Conservation (phyloP, 805 yeast genomes). For the Suhomyces xylopsoci region DNA sequence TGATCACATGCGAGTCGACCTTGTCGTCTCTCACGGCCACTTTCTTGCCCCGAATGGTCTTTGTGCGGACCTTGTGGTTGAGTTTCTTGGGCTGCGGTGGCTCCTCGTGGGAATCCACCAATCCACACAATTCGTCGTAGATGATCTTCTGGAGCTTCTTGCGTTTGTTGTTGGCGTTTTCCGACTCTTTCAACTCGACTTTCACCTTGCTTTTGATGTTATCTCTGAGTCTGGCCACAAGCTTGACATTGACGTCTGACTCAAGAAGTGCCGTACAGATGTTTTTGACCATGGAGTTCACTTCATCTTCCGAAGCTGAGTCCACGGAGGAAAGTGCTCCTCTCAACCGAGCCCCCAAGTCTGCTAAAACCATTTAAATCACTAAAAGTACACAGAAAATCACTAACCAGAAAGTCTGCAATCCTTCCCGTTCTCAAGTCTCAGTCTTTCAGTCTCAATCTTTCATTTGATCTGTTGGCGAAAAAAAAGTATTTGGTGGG, state of each 20-base stretch:
- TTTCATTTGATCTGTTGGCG: neutral
- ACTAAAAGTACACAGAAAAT: neutral
- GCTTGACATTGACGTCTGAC: slow-evolving; percentile 86
- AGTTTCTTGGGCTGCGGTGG: slow-evolving; percentile 85
- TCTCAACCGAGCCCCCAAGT: slow-evolving; percentile 41
- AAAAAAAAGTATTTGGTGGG: neutral
- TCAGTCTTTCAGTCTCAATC: neutral
- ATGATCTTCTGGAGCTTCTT: slow-evolving; percentile 88
- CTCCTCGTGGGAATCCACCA: slow-evolving; percentile 70
- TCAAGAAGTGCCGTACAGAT: slow-evolving; percentile 87
- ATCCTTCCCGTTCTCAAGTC: too few relatives aligned
- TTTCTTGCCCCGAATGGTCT: slow-evolving; percentile 28
- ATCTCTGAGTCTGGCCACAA: slow-evolving; percentile 75
- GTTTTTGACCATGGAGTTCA: slow-evolving; percentile 67
- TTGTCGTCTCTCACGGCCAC: slow-evolving; percentile 17
- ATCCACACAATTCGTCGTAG: slow-evolving; percentile 83
- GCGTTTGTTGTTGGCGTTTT: slow-evolving; percentile 61
- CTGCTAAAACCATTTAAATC: slow-evolving; percentile 50
- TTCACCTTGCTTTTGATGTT: slow-evolving; percentile 51
- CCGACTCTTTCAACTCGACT: slow-evolving; percentile 48
- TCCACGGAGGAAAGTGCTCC: slow-evolving; percentile 42
- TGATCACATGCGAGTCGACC: slow-evolving; percentile 55
- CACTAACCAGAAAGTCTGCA: too few relatives aligned
- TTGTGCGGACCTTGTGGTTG: slow-evolving; percentile 20
- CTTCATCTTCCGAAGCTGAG: slow-evolving; percentile 39